phyloP scores from a whole-genome alignment of 139 green algal species.

The Pycnococcus provasolii region DNA sequence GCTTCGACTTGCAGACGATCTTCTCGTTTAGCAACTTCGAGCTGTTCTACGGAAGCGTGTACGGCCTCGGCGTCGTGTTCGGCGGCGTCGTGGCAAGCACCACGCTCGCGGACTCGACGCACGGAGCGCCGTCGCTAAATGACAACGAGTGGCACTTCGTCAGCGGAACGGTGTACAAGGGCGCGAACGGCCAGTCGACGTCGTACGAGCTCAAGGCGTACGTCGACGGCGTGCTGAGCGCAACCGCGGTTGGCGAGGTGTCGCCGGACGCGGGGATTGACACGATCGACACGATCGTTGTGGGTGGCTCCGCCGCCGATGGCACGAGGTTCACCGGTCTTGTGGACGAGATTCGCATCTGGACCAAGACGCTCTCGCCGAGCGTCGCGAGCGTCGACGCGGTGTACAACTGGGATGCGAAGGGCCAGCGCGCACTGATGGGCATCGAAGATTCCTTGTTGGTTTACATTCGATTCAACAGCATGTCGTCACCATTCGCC shows the following conservation, averaged over 20 bases:
- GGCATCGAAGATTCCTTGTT: constrained; percentile 3
- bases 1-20: not conserved
- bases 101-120: not conserved
- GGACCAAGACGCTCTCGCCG: not conserved
- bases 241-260: constrained; percentile 1
- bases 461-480: constrained; percentile 19
- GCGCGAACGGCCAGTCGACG: too few relatives aligned
- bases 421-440: not conserved
- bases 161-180: not conserved
- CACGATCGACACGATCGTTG: not conserved
- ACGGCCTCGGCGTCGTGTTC: constrained; percentile 4
- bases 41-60: constrained; percentile 8
- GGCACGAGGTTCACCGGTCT: constrained; percentile 17
- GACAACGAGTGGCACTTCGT: constrained; percentile 21
- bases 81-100: not conserved
- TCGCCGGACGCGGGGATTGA: too few relatives aligned
- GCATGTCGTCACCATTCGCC: not conserved
- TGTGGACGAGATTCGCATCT: constrained; percentile 15
- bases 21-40: constrained; percentile 1
- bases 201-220: constrained; percentile 16
- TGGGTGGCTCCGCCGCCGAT: not conserved
- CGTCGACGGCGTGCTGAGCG: constrained; percentile 7
- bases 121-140: constrained; percentile 5
- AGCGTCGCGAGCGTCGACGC: not conserved
- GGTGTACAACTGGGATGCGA: constrained; percentile 13